Base-by-base conservation (phyloP, 148 eudicot species). In the Silene conica region DNA sequence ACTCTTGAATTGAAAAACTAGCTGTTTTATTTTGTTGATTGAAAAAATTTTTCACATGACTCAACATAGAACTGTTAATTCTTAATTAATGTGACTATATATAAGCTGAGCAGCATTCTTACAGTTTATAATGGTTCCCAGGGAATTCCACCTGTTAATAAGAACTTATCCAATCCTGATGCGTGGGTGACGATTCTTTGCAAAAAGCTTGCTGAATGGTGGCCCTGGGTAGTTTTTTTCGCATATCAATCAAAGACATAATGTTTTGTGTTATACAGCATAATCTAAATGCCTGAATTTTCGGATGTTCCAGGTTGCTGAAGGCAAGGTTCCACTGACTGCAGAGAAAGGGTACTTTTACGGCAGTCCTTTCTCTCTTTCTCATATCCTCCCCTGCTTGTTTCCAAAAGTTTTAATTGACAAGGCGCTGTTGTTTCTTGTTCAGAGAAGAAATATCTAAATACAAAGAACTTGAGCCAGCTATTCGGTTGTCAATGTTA, bases 381-480 rank as follows among this genome's bases (percentile, higher is more conserved):
- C 34, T 31, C 34, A 31, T 31, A 3, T 31, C 34, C 34, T 79
- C 25, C 3, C 46, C 26, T 45, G 8, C 68, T 19, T 38, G 58
- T 75, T 75, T 66, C 34, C 54, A 57, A 46, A 66, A 70, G 14
- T 14, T 59, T 28, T 67, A 31, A 45, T 58, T 43, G 19, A 20
- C 25, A 41, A 72, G 55, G 23, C 54, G 48, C 60, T 60, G 12
- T 60, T 64, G 22, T 75, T 69, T 73, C 50, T 73, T 80, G 59
- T 74, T 85, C 85, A 95, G 97, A 77, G 87, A 85, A 81, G 97
- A 92, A 85, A 83, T 92, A 76, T 76, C 85, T 43, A 78, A 68
- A 77, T 95, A 90, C 86, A 90, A 87, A 77, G 82, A 88, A 78
- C 93, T 95, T 79, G 93, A 90, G 76, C 92, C 97, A 71, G 80